phyloP scores from a whole-genome alignment of 805 yeast species.

The baker's yeast (Saccharomyces cerevisiae) region DNA sequence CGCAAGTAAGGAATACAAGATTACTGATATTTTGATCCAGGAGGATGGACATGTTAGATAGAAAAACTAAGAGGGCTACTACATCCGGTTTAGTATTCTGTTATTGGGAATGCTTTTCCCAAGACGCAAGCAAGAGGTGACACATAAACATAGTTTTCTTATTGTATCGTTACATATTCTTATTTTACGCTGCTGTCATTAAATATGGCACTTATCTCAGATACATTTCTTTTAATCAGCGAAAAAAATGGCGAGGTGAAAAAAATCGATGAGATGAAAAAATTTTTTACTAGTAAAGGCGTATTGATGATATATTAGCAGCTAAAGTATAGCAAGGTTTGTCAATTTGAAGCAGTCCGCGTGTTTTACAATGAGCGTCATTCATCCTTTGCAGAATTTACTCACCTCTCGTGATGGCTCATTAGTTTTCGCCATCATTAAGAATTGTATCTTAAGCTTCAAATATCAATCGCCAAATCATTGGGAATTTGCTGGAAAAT shows the following conservation, averaged over 20 bases:
- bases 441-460: conserved; percentile 52
- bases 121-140: not conserved
- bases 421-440: conserved; percentile 47
- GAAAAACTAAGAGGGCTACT: not conserved
- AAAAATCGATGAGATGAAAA: conserved; percentile 1
- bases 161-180: not conserved
- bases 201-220: not conserved
- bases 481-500: conserved; percentile 40
- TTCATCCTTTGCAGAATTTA: conserved; percentile 64
- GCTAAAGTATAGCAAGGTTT: not conserved
- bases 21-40: not conserved
- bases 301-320: not conserved
- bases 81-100: not conserved
- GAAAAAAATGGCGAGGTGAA: not conserved
- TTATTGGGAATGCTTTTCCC: not conserved
- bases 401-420: conserved; percentile 38
- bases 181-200: not conserved
- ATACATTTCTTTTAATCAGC: too few relatives aligned
- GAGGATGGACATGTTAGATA: not conserved
- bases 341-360: not conserved
- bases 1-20: not conserved
- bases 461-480: conserved; percentile 16
- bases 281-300: not conserved
- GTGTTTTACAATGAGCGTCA: conserved; percentile 30
- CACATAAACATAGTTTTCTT: not conserved